These are phyloP conservation scores for Biscutella auriculata DNA, from an alignment of 441 rosid genomes.

Conservation along the genomic window DNA sequence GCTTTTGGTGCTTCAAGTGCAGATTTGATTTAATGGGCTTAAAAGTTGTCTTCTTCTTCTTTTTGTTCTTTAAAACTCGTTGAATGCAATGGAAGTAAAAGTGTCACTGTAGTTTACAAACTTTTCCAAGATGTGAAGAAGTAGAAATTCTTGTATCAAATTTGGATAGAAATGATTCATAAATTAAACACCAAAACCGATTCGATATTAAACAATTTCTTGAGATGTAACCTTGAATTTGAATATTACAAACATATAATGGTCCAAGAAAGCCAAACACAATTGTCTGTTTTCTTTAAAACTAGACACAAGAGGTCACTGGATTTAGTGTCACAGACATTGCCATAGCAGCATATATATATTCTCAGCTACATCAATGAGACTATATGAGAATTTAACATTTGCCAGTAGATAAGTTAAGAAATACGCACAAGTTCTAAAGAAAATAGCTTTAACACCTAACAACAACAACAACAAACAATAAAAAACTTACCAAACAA, in stretches of 20 bases:
- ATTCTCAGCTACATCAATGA: too few relatives aligned
- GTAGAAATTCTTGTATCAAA: conserved; percentile 5
- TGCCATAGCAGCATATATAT: conserved; percentile 12
- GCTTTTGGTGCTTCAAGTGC: conserved; percentile 7
- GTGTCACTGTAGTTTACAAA: not conserved
- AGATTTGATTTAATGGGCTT: conserved; percentile 6
- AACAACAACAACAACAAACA: too few relatives aligned
- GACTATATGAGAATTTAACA: too few relatives aligned
- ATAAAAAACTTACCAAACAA: not conserved
- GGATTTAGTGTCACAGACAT: conserved; percentile 8
- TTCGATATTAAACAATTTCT: not conserved
- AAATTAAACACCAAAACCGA: not conserved
- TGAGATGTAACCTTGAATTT: not conserved
- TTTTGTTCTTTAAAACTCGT: not conserved
- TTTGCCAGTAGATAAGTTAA: not conserved
- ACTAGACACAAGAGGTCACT: conserved; percentile 10
- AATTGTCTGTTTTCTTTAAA: conserved; percentile 4
- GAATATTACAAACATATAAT: conserved; percentile 8
- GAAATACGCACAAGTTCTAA: not conserved
- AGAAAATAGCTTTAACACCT: not conserved
- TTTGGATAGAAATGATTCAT: not conserved
- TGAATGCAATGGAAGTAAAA: not conserved
- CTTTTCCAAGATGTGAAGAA: not conserved
- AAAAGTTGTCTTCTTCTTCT: not conserved
- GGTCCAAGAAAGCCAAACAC: not conserved